These are phyloP conservation scores for Esteya vermicola DNA, from an alignment of 2,329 filamentous ascomycete genomes.

Conservation along the genomic window DNA sequence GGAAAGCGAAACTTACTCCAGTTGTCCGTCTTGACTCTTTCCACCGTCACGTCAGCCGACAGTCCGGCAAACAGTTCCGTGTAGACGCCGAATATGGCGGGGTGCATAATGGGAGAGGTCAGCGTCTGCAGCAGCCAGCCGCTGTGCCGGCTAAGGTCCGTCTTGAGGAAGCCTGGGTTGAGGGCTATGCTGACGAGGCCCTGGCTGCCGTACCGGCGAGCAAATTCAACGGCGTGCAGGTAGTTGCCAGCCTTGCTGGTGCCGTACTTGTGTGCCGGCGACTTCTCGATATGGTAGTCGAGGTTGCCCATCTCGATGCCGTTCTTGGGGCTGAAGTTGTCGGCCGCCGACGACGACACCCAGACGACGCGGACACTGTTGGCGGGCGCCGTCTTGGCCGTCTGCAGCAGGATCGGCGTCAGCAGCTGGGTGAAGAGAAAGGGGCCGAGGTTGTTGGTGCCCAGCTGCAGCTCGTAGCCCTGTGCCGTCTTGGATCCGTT, in stretches of 20 bases:
- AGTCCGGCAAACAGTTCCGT: constrained; percentile 32
- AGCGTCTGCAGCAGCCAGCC: constrained; percentile 4
- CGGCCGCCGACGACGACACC: constrained; percentile 8
- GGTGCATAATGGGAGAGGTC: constrained; percentile 13
- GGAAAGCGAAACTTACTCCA: background rate
- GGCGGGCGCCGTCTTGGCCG: constrained; percentile 2
- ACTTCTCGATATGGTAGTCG: constrained; percentile 4
- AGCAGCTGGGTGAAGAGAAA: constrained; percentile 14
- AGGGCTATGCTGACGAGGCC: constrained; percentile 10
- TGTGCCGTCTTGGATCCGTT: constrained; percentile 15
- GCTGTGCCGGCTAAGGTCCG: constrained; percentile 21
- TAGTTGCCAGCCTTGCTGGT: constrained; percentile 10
- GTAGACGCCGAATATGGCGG: constrained; percentile 26
- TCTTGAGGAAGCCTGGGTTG: constrained; percentile 25
- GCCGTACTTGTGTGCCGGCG: constrained; percentile 1
- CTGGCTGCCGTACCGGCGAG: constrained; percentile 3
- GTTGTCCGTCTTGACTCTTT: constrained; percentile 9
- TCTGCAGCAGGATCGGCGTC: constrained; percentile 9
- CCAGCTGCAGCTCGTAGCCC: constrained; percentile 12
- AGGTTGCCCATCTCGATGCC: constrained; percentile 9
- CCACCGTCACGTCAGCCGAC: constrained; percentile 25
- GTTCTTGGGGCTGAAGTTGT: constrained; percentile 6
- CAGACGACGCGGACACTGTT: constrained; percentile 11
- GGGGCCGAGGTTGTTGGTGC: constrained; percentile 12
- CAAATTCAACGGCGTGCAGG: constrained; percentile 9